These are phyloP conservation scores for Dictyostelium discoideum DNA, from an alignment of 78 protist species.

Conservation along the genomic window dicty_2.7 NC_007088.5:1969001-1969500, in stretches of 20 bases:
- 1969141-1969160: not conserved
- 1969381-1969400: slow-evolving; percentile 16
- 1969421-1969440: slow-evolving; percentile 24
- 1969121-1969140: slow-evolving; percentile 42
- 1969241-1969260: too few species aligned
- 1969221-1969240: too few species aligned
- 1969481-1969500: not conserved
- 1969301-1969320: not conserved
- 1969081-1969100: slow-evolving; percentile 10
- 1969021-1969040: not conserved
- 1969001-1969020: not conserved
- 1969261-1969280: too few species aligned
- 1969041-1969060: not conserved
- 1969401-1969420: slow-evolving; percentile 7
- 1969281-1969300: slow-evolving; percentile 2
- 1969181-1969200: too few species aligned
- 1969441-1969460: not conserved
- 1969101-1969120: slow-evolving; percentile 26
- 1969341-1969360: not conserved
- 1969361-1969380: not conserved
- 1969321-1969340: slow-evolving; percentile 40
- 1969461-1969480: not conserved
- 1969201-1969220: too few species aligned
- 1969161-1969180: too few species aligned
- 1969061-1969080: slow-evolving; percentile 41